Evolutionary conservation across 2,329 filamentous ascomycete genomes (phyloP), one percentile per base, ranked within the genome.

Genomic region (Trichoderma sp.): DNA sequence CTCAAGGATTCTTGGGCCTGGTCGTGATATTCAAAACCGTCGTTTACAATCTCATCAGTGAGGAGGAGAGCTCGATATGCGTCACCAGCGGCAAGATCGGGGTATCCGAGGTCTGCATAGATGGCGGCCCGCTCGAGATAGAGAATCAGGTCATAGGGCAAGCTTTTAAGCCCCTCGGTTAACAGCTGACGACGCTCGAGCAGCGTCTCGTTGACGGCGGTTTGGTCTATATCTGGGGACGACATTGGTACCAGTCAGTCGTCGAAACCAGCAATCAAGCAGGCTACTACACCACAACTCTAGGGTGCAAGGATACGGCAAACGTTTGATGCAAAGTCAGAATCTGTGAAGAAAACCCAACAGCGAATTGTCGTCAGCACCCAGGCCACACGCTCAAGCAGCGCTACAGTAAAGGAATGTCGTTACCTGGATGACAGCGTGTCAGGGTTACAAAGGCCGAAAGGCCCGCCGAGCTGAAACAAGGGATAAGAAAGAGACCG

Each of bases 41-140:
- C 92, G 71, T 96, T 91, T 74, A 86, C 82, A 43, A 94, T 87
- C 75, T 96, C 93, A 78, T 98, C 95, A 18, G 92, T 88, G 61
- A 99, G 84, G 4, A 97, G 88, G n/a, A 98, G 86, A 1, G 95
- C 94, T 70, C 92, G 91, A 80, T 98, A 98, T 6, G 94, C 93
- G 84, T 98, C 95, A 39, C 94, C 93, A 12, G 92, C 91, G 6
- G 94, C 94, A 51, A 99, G 88, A 80, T 99, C 96, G 0, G 94
- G 93, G 80, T 97, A 98, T 47, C 90, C 93, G 61, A 98, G 86
- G 60, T 89, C 84, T 18, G 90, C 87, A 80, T 98, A 90, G 56
- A 92, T 84, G 39, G 88, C 83, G 28, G 93, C 93, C 36, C 95
- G 89, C 74, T 91, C 87, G 70, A 93, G 84, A 75, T 91, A 91